Base-by-base conservation (phyloP, 257 asterid species). In the Lithospermum erythrorhizon region DNA sequence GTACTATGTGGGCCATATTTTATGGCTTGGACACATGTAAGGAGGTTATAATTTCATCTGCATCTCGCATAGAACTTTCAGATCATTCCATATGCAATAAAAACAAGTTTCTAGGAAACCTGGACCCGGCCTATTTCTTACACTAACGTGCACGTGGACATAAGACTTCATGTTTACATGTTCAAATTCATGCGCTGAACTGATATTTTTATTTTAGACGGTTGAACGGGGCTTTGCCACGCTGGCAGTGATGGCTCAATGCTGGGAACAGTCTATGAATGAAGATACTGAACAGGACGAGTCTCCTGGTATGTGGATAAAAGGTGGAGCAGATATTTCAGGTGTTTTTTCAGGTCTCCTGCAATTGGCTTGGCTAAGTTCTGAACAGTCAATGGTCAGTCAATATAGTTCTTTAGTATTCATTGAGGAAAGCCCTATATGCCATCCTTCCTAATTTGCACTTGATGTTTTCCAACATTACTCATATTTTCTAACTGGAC, bases 191-290 rank as follows among this genome's bases (percentile, higher is more conserved):
- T 48, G 52, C 49, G 19, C 49, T 59, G 32, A 35, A 60, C 61
- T 47, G 21, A 55, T 56, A 27, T 57, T 62, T 25, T 20, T 53
- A 41, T 63, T 35, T 61, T 60, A 76, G 82, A 73, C 70, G 71
- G 79, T 70, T 59, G 79, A 70, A 67, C 68, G 67, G 21, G 75
- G 78, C 65, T 70, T 77, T 63, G 79, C 79, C 30, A 61, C 82
- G 58, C 62, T 77, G 62, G 79, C 74, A 61, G 76, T 77, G 61
- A 68, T 73, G 73, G 76, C 76, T 32, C 67, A 67, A 30, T 73
- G 76, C 62, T 73, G 76, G 76, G 73, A 72, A 62, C 72, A 73
- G 48, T 62, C 76, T 47, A 69, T 27, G 37, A 57, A 72, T 9
- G 73, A 76, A 37, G 81, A 69, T 35, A 58, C 62, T 65, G 70